phyloP scores from a whole-genome alignment of 768 basidiomycete genomes.

The Mycena capillaripes region DNA sequence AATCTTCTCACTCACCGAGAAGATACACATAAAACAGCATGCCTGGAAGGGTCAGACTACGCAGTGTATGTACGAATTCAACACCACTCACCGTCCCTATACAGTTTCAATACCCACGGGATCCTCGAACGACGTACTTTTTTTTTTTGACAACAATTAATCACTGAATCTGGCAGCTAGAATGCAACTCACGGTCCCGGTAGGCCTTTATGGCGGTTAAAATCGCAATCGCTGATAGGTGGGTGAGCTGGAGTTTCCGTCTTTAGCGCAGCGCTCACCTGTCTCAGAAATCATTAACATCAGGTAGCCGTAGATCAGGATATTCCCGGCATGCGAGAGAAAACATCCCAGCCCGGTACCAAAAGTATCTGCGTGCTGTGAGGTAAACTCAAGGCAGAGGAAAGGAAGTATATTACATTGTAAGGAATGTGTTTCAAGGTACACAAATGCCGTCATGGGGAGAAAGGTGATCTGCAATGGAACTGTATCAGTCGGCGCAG shows the following conservation, averaged over 20 bases:
- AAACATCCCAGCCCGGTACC: constrained; percentile 46
- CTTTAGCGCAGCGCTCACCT: constrained; percentile 45
- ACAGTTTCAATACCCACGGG: constrained; percentile 53
- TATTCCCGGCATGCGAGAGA: constrained; percentile 48
- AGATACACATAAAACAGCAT: constrained; percentile 57
- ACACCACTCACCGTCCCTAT: constrained; percentile 52
- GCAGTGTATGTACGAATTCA: neutral
- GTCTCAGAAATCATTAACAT: constrained; percentile 56
- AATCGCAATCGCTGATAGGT: constrained; percentile 51
- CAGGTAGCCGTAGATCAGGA: constrained; percentile 56
- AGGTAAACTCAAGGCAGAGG: neutral
- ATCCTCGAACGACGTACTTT: constrained; percentile 52
- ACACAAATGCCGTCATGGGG: constrained; percentile 47
- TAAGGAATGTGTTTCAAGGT: constrained; percentile 51
- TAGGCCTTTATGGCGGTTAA: constrained; percentile 54
- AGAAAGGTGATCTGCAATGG: constrained; percentile 46
- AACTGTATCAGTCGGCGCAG: neutral
- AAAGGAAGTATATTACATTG: constrained; percentile 51
- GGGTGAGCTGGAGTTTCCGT: neutral
- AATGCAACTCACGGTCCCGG: constrained; percentile 50
- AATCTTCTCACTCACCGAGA: constrained; percentile 45
- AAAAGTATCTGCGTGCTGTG: neutral
- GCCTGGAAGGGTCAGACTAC: constrained; percentile 39
- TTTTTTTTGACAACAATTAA: constrained; percentile 6
- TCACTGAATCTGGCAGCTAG: neutral